Evolutionary conservation across 306 rosid genomes (phyloP), one percentile per base, ranked within the genome.

Genomic region (Luffa aegyptiaca): DNA sequence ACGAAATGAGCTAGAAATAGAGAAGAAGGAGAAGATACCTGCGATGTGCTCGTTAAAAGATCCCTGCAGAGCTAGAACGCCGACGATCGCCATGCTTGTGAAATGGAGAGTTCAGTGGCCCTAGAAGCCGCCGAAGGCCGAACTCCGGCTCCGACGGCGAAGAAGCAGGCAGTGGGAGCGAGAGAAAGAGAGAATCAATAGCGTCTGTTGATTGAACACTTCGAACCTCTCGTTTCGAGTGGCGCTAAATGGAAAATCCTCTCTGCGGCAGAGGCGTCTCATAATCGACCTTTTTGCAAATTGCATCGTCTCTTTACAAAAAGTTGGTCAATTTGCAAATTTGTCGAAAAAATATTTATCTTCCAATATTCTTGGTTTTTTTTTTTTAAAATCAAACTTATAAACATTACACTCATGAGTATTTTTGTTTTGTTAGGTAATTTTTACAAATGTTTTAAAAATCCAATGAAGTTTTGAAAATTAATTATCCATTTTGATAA

Each of bases 1-100:
- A 70, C 45, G 42, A 2, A 42, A 5, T 16, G 3, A 45, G 48
- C 2, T 21, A 3, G 66, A 12, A 63, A 46, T 58, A 51, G 58
- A 65, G 75, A 75, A 11, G 76, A 69, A 17, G 74, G 75, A 75
- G 53, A 69, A 35, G 8, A 45, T 64, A 85, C 99, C 99, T 26
- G 97, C 90, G 58, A 95, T 93, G 85, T 95, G 97, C 82, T 95
- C 99, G 87, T 91, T 91, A 87, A 89, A 95, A 73, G 99, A 95
- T 8, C 97, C 97, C 84, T 95, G 99, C 33, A 93, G 76, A 36
- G 99, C 99, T 37, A 95, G 91, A n/a, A 95, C 99, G 51, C 99
- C 97, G 82, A 95, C 96, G 44, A 89, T 49, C 20, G 93, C 88
- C 99, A 95, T 95, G 53, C 9, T 78, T 3, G 36, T 42, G 68